These are phyloP conservation scores for Boechera stricta DNA, from an alignment of 345 rosid species.

Conservation along the genomic window DNA sequence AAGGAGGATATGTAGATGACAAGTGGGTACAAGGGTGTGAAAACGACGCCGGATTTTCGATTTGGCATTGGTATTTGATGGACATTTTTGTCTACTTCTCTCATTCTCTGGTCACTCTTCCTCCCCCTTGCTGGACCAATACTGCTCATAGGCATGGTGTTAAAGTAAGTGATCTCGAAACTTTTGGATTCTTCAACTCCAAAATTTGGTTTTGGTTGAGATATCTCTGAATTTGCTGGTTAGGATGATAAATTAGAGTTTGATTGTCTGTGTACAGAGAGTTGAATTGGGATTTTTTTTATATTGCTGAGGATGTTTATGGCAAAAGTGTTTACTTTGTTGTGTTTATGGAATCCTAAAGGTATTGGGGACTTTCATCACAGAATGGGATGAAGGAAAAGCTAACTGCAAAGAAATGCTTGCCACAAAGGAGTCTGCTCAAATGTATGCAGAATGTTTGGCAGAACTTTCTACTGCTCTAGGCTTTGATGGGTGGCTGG, in stretches of 20 bases:
- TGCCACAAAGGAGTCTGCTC: slow-evolving; percentile 71
- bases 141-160: slow-evolving; percentile 92
- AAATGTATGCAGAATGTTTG: slow-evolving; percentile 68
- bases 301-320: slow-evolving; percentile 1
- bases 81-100: slow-evolving; percentile 87
- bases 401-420: slow-evolving; percentile 62
- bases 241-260: not conserved
- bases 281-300: not conserved
- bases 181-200: not conserved
- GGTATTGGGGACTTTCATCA: slow-evolving; percentile 89
- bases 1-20: slow-evolving; percentile 77
- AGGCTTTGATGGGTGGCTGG: slow-evolving; percentile 97
- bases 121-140: slow-evolving; percentile 94
- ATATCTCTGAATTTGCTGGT: not conserved
- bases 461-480: slow-evolving; percentile 68
- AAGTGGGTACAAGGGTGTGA: slow-evolving; percentile 89
- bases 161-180: slow-evolving; percentile 50
- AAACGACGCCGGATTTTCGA: slow-evolving; percentile 60
- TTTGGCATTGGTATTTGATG: slow-evolving; percentile 95
- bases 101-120: slow-evolving; percentile 75
- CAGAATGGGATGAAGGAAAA: slow-evolving; percentile 85
- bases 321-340: slow-evolving; percentile 7
- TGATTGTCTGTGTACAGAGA: not conserved
- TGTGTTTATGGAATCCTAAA: slow-evolving; percentile 42
- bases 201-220: not conserved